phyloP scores from a whole-genome alignment of 495 filamentous ascomycete genomes.

The Tuber microsphaerosporum region DNA sequence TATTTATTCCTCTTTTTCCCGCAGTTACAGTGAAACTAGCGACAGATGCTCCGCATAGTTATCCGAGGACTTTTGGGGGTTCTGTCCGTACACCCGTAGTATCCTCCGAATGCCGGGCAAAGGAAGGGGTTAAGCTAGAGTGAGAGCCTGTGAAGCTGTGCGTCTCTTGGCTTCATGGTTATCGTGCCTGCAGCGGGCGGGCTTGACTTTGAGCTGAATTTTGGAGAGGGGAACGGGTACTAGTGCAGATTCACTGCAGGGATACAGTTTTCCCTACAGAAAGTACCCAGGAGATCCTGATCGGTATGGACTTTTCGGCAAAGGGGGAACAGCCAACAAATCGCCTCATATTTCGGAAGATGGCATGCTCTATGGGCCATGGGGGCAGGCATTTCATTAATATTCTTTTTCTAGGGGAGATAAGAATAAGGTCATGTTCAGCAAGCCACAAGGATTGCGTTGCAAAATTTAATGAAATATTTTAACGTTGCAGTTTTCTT shows the following conservation, averaged over 20 bases:
- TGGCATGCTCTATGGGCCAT: not conserved
- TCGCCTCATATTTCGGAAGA: not conserved
- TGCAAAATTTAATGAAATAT: no score
- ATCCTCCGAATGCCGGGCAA: constrained; percentile 13
- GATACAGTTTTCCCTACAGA: constrained; percentile 1
- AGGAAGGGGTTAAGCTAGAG: not conserved
- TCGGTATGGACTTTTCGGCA: not conserved
- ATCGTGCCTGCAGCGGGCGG: not conserved
- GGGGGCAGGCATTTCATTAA: not conserved
- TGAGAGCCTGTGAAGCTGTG: constrained; percentile 26
- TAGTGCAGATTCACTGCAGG: constrained; percentile 21
- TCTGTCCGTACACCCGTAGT: constrained; percentile 4
- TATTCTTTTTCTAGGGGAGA: not conserved
- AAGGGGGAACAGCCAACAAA: not conserved
- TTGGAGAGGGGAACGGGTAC: constrained; percentile 8
- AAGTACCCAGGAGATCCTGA: not conserved
- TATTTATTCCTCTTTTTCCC: constrained; percentile 27
- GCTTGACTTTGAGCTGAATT: not conserved
- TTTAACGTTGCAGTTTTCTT: not conserved
- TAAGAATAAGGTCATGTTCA: no score
- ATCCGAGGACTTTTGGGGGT: not conserved
- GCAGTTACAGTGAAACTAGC: not conserved
- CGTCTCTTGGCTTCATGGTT: not conserved
- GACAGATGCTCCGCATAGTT: not conserved
- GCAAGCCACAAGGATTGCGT: no score